Base-by-base conservation (phyloP, 1,139 yeast genomes). In the Saccharomyces hybrid region DNA sequence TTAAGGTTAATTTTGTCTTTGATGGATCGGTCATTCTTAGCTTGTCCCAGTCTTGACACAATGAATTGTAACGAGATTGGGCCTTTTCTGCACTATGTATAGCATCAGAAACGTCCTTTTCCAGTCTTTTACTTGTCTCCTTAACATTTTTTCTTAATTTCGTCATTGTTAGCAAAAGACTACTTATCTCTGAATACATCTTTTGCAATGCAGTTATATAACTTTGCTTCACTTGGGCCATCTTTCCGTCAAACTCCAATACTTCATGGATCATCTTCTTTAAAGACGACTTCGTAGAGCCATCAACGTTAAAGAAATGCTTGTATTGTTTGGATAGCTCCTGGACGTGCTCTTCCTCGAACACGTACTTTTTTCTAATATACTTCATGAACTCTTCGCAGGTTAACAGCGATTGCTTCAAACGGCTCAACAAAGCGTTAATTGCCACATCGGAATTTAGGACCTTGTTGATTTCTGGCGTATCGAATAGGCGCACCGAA, bases 41-140 rank as follows among this genome's bases (percentile, higher is more conserved):
- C 62, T 86, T 84, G 62, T 93, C 97, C 70, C 89, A 80, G 63
- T 93, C 98, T 54, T 84, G 88, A 66, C 96, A 89, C 38, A 89
- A 73, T 55, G 88, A 84, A 66, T 80, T 82, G 69, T 91, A 91
- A 67, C 86, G 88, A 52, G 78, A 75, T 69, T 85, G 88, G 7
- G 98, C 95, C 79, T 91, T 90, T 58, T 89, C 96, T 1, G 96
- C 96, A 47, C 82, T 79, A 53, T 77, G 74, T 52, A 91, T 90
- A 2, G 96, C 83, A 57, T 93, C 98, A 9, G 76, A 67, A 48
- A 91, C 90, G 56, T 85, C 95, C 66, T 86, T 88, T 65, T 93
- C 99, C 62, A 85, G 82, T 48, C 88, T 76, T 64, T 82, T 79
- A 44, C 91, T 89, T 56, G 87, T 88, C 50, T 93, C 98, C 69